These are phyloP conservation scores for Mycena polygramma DNA, from an alignment of 768 basidiomycete species.

Conservation along the genomic window DNA sequence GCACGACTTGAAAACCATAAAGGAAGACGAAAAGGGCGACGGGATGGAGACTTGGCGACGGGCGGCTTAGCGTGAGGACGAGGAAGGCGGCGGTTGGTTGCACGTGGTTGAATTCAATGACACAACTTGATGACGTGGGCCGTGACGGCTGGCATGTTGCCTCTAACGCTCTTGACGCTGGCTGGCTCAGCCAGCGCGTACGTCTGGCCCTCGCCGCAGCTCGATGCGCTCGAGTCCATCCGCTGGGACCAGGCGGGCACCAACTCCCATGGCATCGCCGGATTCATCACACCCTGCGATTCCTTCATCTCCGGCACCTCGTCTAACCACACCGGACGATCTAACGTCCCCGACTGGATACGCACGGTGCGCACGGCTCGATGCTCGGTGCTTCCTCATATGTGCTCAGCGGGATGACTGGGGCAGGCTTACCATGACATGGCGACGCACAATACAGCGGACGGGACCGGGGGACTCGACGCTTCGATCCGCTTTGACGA, in stretches of 20 bases:
- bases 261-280: background rate
- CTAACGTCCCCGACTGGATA: slow-evolving; percentile 1
- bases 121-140: too few species aligned
- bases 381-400: background rate
- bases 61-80: too few species aligned
- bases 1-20: too few species aligned
- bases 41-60: too few species aligned
- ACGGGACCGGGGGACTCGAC: slow-evolving; percentile 6
- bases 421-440: slow-evolving; percentile 12
- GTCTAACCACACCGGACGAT: background rate
- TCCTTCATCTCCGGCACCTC: background rate
- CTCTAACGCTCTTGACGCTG: too few species aligned
- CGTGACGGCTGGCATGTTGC: too few species aligned
- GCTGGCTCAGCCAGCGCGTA: background rate
- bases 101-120: too few species aligned
- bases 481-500: slow-evolving; percentile 5
- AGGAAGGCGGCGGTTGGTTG: too few species aligned
- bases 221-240: slow-evolving; percentile 1
- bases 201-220: slow-evolving; percentile 17
- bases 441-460: slow-evolving; percentile 5
- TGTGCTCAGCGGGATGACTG: too few species aligned
- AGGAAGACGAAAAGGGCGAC: too few species aligned
- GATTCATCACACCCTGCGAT: background rate
- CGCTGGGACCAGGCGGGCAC: slow-evolving; percentile 2
- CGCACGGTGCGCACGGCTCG: slow-evolving; percentile 10